Base-by-base conservation (phyloP, 257 asterid species). In the Scutellaria barbata region DNA sequence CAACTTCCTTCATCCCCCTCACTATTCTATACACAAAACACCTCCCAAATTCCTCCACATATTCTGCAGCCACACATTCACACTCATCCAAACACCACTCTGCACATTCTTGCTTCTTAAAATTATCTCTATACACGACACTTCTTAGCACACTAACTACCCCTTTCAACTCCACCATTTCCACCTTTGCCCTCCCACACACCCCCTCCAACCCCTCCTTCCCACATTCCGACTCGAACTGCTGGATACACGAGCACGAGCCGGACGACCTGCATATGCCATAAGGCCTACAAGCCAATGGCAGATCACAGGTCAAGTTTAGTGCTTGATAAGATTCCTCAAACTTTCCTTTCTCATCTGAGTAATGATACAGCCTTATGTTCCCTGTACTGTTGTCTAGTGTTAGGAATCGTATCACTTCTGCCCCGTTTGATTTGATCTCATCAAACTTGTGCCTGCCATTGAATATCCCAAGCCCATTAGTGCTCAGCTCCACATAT, bases 231-330 rank as follows among this genome's bases (percentile, higher is more conserved):
- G 82, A 47, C 47, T 71, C 74, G 20, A 67, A 39, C 6, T 59
- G 75, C 13, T 75, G 75, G 3, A 88, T 79, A 75, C 92, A 83
- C 8, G 96, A 90, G 69, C 98, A 92, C 0, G 82, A 73, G 6
- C 92, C 83, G n/a, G 98, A 79, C 16, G 75, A 69, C 11, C 83
- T 82, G 68, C 97, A 92, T 25, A 92, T 82, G 4, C 88, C 95
- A 4, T 85, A 85, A 0, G 93, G 82, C 47, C 79, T 69, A 63
- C 98, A 92, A 0, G 93, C 83, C 79, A 92, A 62, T 1, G 97
- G 98, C 54, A 87, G 94, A 71, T 92, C 93, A 67, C 97, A 92
- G 3, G 87, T 83, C 9, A 18, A 57, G 60, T 82, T 82, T 12
- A 88, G 58, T 8, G 97, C 95, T 58, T 81, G 78, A 63, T 80